Base-by-base conservation (phyloP, 2,329 filamentous ascomycete genomes). In the Cercospora sojina region DNA sequence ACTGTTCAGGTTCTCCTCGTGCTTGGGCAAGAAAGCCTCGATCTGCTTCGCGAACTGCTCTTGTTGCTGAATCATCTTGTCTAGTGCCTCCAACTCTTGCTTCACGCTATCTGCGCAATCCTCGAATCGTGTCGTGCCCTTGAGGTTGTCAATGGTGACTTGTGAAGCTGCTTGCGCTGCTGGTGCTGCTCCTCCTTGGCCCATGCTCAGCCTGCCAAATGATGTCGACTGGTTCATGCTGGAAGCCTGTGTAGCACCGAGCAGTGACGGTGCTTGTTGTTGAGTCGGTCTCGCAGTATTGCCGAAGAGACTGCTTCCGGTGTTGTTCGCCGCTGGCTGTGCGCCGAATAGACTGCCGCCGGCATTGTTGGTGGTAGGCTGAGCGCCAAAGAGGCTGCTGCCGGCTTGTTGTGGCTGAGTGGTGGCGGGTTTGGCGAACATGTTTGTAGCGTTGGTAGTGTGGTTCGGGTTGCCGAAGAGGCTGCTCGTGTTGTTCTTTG, bases 41-140 rank as follows among this genome's bases (percentile, higher is more conserved):
- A 94, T 89, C 71, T 96, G 87, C 72, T 90, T 87, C 75, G 91
- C 90, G 78, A 90, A 89, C 66, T 82, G 78, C 74, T 96, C 93
- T 76, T 95, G 92, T 62, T 86, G 85, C 73, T 92, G 87, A 72
- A 99, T 94, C 70, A 90, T 87, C 65, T 87, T 86, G 79, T 99
- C 94, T 69, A 96, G 87, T 9, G 84, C 80, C 69, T 91, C 87
- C 68, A 99, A 91, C 71, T 92, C 82, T 69, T 88, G 87, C 75
- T 96, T 92, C 16, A 97, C 83, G 31, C 91, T 88, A 71, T 94
- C 90, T 67, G 91, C 88, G 29, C 97, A 88, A 78, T 97, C 94
- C 76, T 93, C 92, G 82, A 95, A 97, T 68, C 95, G 91, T 3
- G 93, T 97, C 0, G 93, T 96, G 16, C 91, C 90, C 61, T 92